Base-by-base conservation (phyloP, 495 filamentous ascomycete species). In the Lophiostoma macrostomum region DNA sequence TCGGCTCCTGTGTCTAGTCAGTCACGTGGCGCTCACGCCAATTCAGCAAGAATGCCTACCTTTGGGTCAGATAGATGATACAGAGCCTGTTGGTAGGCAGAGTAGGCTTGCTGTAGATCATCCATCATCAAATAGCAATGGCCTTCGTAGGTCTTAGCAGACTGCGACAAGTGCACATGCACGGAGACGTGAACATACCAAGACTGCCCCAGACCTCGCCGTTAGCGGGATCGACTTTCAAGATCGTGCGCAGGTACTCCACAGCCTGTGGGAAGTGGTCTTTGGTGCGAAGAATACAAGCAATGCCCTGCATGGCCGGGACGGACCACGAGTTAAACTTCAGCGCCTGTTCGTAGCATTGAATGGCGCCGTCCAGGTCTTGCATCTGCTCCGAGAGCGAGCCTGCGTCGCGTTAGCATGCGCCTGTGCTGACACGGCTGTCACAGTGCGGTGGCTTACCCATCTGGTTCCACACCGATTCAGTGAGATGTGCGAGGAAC, bases 111-210 rank as follows among this genome's bases (percentile, higher is more conserved):
- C 69, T 97, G 93, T 27, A 99, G 69, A 60, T 99, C 91, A 58
- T 99, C 93, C 90, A 97, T 95, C 93, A 99, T 99, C 19, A 99
- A 76, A 64, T 89, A 94, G 69, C 93, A 97, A 70, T 97, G 94
- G 3, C 91, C 89, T 86, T 62, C 5, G 34, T 13, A 36, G 37
- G 4, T 23, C 18, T 50, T 30, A 53, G 48, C 6, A 45, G 56
- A 51, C 4, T 20, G 55, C 38, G 40, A 23, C 14, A 22, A 23
- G 38, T 34, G 38, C 46, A 20, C 32, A n/a, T n/a, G n/a, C n/a
- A n/a, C n/a, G n/a, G n/a, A n/a, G 2, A n/a, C 16, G 23, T 46
- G 31, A 25, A 16, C 76, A 47, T 76, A 91, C 88, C 91, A 27
- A 96, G 73, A 61, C 90, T 96, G 12, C 94, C 90, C 93, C 93